phyloP scores from a whole-genome alignment of 768 basidiomycete genomes.

The Crassisporium funariophilum region DNA sequence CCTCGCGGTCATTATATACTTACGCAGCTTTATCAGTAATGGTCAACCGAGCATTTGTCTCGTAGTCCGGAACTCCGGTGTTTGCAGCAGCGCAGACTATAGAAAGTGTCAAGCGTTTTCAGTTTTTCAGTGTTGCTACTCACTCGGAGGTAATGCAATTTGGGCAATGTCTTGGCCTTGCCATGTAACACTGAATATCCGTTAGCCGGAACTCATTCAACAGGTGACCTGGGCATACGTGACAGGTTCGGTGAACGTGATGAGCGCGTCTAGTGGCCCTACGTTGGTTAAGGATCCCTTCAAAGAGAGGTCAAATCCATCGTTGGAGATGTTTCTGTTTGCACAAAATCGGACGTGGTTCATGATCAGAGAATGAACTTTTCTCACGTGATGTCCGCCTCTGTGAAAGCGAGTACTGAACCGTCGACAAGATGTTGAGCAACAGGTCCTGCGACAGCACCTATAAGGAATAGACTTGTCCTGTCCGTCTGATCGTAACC shows the following conservation, averaged over 20 bases:
- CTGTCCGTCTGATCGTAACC: slow-evolving; percentile 50
- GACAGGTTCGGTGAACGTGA: slow-evolving; percentile 65
- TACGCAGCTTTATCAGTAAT: slow-evolving; percentile 57
- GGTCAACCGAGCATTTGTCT: slow-evolving; percentile 49
- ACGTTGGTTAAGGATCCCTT: slow-evolving; percentile 60
- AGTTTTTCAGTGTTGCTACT: slow-evolving; percentile 7
- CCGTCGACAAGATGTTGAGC: slow-evolving; percentile 66
- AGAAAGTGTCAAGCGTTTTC: not conserved
- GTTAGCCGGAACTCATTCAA: not conserved
- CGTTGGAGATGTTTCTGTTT: slow-evolving; percentile 54
- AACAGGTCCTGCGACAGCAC: slow-evolving; percentile 68
- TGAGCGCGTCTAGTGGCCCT: slow-evolving; percentile 70
- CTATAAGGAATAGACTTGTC: slow-evolving; percentile 65
- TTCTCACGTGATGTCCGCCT: slow-evolving; percentile 66
- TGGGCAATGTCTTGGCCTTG: slow-evolving; percentile 63
- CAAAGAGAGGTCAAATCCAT: slow-evolving; percentile 64
- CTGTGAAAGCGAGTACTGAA: slow-evolving; percentile 52
- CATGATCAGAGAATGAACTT: slow-evolving; percentile 27
- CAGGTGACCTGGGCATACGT: slow-evolving; percentile 38
- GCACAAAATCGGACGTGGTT: not conserved
- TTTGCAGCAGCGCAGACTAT: slow-evolving; percentile 71
- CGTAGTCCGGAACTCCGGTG: slow-evolving; percentile 64
- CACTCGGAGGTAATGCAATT: slow-evolving; percentile 63
- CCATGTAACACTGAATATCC: slow-evolving; percentile 54
- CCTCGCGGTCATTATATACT: slow-evolving; percentile 17